These are phyloP conservation scores for Aspergillus texensis DNA, from an alignment of 2,329 filamentous ascomycete species.

Conservation along the genomic window DNA sequence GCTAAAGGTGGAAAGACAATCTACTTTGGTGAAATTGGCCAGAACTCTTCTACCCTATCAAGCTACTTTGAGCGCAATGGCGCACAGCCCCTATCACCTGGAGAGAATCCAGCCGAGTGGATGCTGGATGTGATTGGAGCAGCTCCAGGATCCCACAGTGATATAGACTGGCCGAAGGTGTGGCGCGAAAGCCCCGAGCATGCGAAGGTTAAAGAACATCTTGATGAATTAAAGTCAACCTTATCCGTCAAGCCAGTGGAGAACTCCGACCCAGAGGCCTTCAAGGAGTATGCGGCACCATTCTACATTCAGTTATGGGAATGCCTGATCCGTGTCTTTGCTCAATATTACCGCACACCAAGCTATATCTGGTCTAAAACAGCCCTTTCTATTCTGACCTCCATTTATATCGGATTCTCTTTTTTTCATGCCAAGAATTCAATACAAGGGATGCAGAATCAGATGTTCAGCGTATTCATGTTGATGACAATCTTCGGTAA, in stretches of 20 bases:
- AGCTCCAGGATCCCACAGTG: conserved; percentile 63
- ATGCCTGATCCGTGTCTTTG: conserved; percentile 75
- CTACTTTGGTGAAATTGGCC: conserved; percentile 68
- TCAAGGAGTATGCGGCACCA: conserved; percentile 77
- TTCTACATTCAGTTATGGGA: conserved; percentile 68
- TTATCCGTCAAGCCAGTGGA: conserved; percentile 42
- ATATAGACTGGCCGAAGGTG: conserved; percentile 64
- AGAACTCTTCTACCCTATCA: conserved; percentile 58
- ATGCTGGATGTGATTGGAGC: conserved; percentile 65
- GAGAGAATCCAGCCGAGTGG: conserved; percentile 75
- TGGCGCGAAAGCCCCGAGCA: conserved; percentile 65
- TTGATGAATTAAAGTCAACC: conserved; percentile 54
- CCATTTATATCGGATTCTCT: conserved; percentile 80
- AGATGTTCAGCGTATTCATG: conserved; percentile 89
- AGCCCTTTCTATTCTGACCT: conserved; percentile 64
- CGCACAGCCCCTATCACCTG: conserved; percentile 57
- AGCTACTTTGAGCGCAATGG: conserved; percentile 68
- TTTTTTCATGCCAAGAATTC: conserved; percentile 75
- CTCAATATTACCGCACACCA: conserved; percentile 89
- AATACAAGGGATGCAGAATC: conserved; percentile 80
- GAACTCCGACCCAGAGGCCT: conserved; percentile 55
- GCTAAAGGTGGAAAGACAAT: conserved; percentile 66
- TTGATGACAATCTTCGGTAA: conserved; percentile 75
- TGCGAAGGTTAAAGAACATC: conserved; percentile 55
- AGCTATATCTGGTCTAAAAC: conserved; percentile 85